Base-by-base conservation (phyloP, 805 yeast species). In the Suhomyces kilbournensis region DNA sequence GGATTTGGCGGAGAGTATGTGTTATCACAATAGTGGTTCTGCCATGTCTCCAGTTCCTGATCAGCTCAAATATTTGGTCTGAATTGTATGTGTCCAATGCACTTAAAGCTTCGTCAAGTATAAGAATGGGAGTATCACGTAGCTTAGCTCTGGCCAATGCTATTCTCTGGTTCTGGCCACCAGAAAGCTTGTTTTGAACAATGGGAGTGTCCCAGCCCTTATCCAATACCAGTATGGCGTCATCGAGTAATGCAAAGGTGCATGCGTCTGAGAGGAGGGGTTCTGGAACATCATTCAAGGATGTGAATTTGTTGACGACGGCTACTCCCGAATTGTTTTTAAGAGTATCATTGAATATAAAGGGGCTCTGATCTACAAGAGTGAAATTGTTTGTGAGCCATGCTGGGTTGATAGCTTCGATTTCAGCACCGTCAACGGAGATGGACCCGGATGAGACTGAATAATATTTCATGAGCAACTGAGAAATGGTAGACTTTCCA, bases 111-210 rank as follows among this genome's bases (percentile, higher is more conserved):
- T 94, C 99, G 70, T 94, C 99, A 25, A 92, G 71, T 2, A 94
- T 79, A 53, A 93, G 69, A 4, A 94, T 78, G 0, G 92, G 89
- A 0, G 96, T 68, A 61, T 94, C 79, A 55, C 90, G 76, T 3
- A 91, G 53, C 51, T 76, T 76, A 0, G 97, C 97, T 50, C 97
- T 76, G 0, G 98, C 97, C 26, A 94, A 61, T 0, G 93, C 87
- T 2, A 94, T 75, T 55, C 92, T 74, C 68, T 94, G 99, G 51
- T 78, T 81, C 65, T 94, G 97, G 0, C 99, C 99, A 4, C 98
- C 98, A 56, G 97, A 89, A 7, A 93, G 70, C 1, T 61, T 58
- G 0, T 72, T 69, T 1, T 63, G 60, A 0, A 84, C 81, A 7
- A 89, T 56, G 3, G 63, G 54, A 0, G 88, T 81, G 15, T 86